Base-by-base conservation (phyloP, 148 eudicot genomes). In the Nepenthes mirabilis region DNA sequence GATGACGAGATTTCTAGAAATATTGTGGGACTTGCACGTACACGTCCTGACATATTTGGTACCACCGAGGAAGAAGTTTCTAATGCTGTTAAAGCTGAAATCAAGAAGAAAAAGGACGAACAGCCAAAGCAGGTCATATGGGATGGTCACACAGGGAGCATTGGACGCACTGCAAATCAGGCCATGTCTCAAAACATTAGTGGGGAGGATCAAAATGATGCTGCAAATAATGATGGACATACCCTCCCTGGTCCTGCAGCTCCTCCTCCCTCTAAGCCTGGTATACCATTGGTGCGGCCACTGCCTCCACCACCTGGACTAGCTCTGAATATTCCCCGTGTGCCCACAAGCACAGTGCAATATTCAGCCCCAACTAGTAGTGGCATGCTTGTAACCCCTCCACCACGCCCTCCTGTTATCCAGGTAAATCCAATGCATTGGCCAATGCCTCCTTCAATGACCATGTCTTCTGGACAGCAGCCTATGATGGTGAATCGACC, bases 111-210 rank as follows among this genome's bases (percentile, higher is more conserved):
- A 69, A 85, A 78, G 52, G 89, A 86, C 37, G 95, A 87, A 71
- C 86, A 79, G 75, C 95, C 95, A 47, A 87, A 87, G 78, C 95
- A 87, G 79, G 89, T 87, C 58, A 87, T 87, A 69, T 87, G 95
- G 95, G 89, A 87, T 74, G 94, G 94, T 58, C 94, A 86, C 64
- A 76, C 88, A 2, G 94, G 88, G 40, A 86, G 94, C 72, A 86
- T 86, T 68, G 94, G 94, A 6, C 82, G 94, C 14, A 86, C 94
- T 23, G 89, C 94, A 37, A 86, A 75, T 66, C 94, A 86, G 71
- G 94, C 94, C 36, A 76, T 86, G 89, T 79, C 85, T 45, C 94
- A 86, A 65, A 71, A 65, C 58, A 66, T 63, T 61, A 76, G 56
- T 34, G 81, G 77, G 5, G 93, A 83, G 55, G 86, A 83, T 70